Base-by-base conservation (phyloP, 2,329 filamentous ascomycete species). In the Madurella fahalii region DNA sequence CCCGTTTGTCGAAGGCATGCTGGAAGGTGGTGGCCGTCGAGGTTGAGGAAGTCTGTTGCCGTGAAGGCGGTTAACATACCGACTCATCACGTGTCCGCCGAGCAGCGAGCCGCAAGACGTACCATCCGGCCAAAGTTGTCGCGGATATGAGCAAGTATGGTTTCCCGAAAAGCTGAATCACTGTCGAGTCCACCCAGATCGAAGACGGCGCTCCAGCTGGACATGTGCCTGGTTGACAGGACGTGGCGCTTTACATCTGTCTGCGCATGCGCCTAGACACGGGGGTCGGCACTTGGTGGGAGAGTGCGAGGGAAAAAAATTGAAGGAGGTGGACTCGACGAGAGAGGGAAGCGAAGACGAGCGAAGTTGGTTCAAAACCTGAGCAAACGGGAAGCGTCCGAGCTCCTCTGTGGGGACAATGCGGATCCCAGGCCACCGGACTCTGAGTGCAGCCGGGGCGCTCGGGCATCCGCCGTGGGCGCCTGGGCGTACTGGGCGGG, bases 1-100 rank as follows among this genome's bases (percentile, higher is more conserved):
- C 84, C 68, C 89, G 89, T 69, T 81, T 80, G 65, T 94, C 87
- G 72, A 96, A 96, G 61, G 81, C 75, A 72, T 88, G 83, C 71
- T 82, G 85, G 66, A 80, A 75, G 58, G 87, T 84, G 65, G 85
- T 89, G 51, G 87, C 78, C 52, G 86, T 87, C 58, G 88, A 89
- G 64, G 87, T 77, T 58, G 87, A 85, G 64, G 88, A 90, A 70
- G 82, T 81, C 84, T 87, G 69, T 30, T 30, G 20, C 45, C 40
- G 46, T 45, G 17, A 37, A 15, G 13, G 44, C 50, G 40, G 49
- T 61, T 53, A 58, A 52, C 49, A 45, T 50, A 49, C 41, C 37
- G n/a, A n/a, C 5, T 39, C 34, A 37, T 40, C 18, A 17, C 34
- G 4, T 11, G 34, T 12, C 9, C 32, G 20, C 20, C 17, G 11